phyloP scores from a whole-genome alignment of 495 filamentous ascomycete species.

The Penicillium antarcticum region DNA sequence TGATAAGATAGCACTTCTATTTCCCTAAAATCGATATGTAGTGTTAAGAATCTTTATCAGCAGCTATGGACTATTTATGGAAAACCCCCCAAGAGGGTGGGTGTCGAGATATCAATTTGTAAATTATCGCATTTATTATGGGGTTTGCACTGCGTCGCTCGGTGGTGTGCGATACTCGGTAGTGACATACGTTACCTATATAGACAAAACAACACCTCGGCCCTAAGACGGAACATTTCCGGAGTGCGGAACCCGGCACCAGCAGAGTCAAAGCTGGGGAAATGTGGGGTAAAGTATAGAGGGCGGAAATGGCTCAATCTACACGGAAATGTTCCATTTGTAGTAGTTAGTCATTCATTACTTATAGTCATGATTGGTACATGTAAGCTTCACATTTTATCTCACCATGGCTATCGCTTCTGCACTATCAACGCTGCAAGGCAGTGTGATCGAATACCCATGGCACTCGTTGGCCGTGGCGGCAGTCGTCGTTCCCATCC shows the following conservation, averaged over 20 bases:
- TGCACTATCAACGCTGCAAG: constrained; percentile 23
- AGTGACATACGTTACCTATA: too few relatives aligned
- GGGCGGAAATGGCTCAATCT: background rate
- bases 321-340: constrained; percentile 21
- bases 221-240: constrained; percentile 13
- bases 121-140: too few relatives aligned
- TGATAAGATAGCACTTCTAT: too few relatives aligned
- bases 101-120: too few relatives aligned
- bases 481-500: constrained; percentile 25
- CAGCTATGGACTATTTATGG: too few relatives aligned
- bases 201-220: background rate
- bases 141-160: too few relatives aligned
- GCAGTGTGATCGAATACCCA: constrained; percentile 19
- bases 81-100: too few relatives aligned
- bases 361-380: background rate
- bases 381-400: background rate
- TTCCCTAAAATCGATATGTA: too few relatives aligned
- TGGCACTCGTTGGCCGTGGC: constrained; percentile 25
- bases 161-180: too few relatives aligned
- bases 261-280: background rate
- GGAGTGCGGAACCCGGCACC: constrained; percentile 1
- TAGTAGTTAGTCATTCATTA: background rate
- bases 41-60: too few relatives aligned
- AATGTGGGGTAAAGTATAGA: constrained; percentile 11
- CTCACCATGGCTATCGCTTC: constrained; percentile 31